Evolutionary conservation across 495 filamentous ascomycete species (phyloP).

Genomic region (Penicillium robsamsonii): DNA sequence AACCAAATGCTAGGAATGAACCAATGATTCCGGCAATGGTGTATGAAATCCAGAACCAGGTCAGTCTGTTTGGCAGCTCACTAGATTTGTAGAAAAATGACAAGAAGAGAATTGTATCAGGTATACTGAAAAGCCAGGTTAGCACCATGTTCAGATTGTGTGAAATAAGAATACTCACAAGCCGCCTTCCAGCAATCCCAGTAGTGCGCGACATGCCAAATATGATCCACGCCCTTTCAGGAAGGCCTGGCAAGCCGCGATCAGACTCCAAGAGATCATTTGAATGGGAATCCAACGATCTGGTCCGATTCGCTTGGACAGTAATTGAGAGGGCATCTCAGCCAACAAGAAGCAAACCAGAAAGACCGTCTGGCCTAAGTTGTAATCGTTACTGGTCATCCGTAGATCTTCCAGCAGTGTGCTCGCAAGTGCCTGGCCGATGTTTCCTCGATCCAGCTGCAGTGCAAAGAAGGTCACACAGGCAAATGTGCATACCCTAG

Average conservation of each 20-base stretch:
- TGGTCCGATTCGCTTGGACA: conserved; percentile 15
- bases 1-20: conserved; percentile 49
- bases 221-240: conserved; percentile 55
- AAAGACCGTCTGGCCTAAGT: conserved; percentile 62
- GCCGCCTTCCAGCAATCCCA: conserved; percentile 61
- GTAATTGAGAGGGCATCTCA: conserved; percentile 54
- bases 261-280: conserved; percentile 32
- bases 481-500: conserved; percentile 53
- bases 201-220: conserved; percentile 56
- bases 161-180: conserved; percentile 31
- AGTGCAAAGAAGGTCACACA: conserved; percentile 49
- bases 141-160: background rate
- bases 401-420: conserved; percentile 52
- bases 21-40: conserved; percentile 51
- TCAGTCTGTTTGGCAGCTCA: conserved; percentile 61
- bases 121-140: conserved; percentile 5
- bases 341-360: conserved; percentile 56
- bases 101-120: conserved; percentile 53
- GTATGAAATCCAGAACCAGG: conserved; percentile 60
- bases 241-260: conserved; percentile 28
- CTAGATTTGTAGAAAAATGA: conserved; percentile 69
- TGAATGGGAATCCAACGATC: conserved; percentile 19
- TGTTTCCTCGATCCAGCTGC: conserved; percentile 67
- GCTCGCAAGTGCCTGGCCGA: conserved; percentile 59
- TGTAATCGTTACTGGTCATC: conserved; percentile 64